These are phyloP conservation scores for Phlebiopsis flavidoalba DNA, from an alignment of 768 basidiomycete genomes.

Conservation along the genomic window DNA sequence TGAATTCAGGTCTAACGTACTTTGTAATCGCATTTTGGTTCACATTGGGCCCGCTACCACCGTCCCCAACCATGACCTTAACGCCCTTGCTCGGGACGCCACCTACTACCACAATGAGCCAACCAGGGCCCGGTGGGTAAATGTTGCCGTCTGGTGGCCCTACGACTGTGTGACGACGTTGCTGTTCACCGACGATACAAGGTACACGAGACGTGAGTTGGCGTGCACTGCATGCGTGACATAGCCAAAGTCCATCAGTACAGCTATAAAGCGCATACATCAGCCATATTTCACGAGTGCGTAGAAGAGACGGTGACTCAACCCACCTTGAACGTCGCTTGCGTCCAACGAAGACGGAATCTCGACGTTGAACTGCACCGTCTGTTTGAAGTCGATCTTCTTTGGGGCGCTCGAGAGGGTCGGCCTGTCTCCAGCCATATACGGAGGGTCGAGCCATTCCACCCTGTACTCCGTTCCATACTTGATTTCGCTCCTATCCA, in stretches of 20 bases:
- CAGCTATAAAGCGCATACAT: slow-evolving; percentile 38
- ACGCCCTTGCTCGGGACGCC: slow-evolving; percentile 61
- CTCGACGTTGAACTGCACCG: slow-evolving; percentile 40
- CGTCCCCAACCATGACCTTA: slow-evolving; percentile 67
- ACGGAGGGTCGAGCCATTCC: slow-evolving; percentile 82
- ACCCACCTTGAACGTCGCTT: slow-evolving; percentile 47
- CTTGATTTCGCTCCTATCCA: slow-evolving; percentile 65
- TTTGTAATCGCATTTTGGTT: slow-evolving; percentile 51
- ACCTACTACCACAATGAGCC: slow-evolving; percentile 61
- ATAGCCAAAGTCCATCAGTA: slow-evolving; percentile 77
- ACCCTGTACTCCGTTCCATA: slow-evolving; percentile 88
- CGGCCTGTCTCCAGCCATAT: slow-evolving; percentile 62
- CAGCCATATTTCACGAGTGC: not conserved
- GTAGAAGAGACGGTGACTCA: not conserved
- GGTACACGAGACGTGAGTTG: slow-evolving; percentile 71
- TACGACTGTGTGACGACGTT: slow-evolving; percentile 49
- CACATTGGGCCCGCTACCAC: slow-evolving; percentile 47
- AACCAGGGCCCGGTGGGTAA: slow-evolving; percentile 81
- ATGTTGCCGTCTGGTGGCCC: slow-evolving; percentile 60
- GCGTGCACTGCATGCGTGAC: slow-evolving; percentile 75
- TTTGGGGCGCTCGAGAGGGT: slow-evolving; percentile 31
- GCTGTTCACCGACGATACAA: slow-evolving; percentile 40
- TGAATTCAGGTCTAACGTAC: slow-evolving; percentile 33
- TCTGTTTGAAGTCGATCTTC: slow-evolving; percentile 41
- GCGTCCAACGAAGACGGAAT: slow-evolving; percentile 31